These are phyloP conservation scores for Pythium pyrilobum DNA, from an alignment of 352 stramenopile genomes.

Conservation along the genomic window DNA sequence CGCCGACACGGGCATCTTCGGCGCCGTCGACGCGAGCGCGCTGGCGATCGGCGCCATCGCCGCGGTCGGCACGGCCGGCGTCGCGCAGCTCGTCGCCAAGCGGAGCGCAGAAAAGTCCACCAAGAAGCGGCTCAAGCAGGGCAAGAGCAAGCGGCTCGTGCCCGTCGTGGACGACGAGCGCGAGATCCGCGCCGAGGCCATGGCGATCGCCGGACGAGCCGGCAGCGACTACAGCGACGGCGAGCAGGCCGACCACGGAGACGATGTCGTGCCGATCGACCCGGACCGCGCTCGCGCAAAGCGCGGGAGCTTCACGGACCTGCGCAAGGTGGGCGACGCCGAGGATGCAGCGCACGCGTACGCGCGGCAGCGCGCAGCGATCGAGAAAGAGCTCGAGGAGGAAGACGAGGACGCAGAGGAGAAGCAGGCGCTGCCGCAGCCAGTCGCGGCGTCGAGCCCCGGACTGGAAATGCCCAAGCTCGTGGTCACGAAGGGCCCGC, in stretches of 20 bases:
- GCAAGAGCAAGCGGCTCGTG: slow-evolving; percentile 26
- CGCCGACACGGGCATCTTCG: slow-evolving; percentile 49
- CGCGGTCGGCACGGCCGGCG: slow-evolving; percentile 36
- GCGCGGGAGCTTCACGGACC: slow-evolving; percentile 31
- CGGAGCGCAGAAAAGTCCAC: slow-evolving; percentile 14
- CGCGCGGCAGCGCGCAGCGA: slow-evolving; percentile 9
- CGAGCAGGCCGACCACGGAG: background rate
- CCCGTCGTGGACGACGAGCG: slow-evolving; percentile 21
- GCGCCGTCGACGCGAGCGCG: slow-evolving; percentile 36
- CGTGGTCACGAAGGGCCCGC: slow-evolving; percentile 39
- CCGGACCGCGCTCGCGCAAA: background rate
- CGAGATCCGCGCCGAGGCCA: slow-evolving; percentile 10
- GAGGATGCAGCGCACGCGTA: slow-evolving; percentile 10
- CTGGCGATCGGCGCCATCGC: slow-evolving; percentile 39
- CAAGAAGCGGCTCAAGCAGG: background rate
- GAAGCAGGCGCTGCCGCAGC: background rate
- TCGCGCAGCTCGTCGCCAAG: slow-evolving; percentile 44
- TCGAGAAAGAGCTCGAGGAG: slow-evolving; percentile 17
- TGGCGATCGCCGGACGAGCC: slow-evolving; percentile 13
- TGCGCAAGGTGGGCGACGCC: slow-evolving; percentile 16
- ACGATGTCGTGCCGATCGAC: background rate
- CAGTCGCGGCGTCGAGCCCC: background rate
- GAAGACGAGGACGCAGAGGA: slow-evolving; percentile 4
- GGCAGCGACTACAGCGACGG: slow-evolving; percentile 7
- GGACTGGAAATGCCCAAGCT: slow-evolving; percentile 27